Conservation (phyloP, 352 stramenopile genomes). For the Globisporangium middletonii region DNA sequence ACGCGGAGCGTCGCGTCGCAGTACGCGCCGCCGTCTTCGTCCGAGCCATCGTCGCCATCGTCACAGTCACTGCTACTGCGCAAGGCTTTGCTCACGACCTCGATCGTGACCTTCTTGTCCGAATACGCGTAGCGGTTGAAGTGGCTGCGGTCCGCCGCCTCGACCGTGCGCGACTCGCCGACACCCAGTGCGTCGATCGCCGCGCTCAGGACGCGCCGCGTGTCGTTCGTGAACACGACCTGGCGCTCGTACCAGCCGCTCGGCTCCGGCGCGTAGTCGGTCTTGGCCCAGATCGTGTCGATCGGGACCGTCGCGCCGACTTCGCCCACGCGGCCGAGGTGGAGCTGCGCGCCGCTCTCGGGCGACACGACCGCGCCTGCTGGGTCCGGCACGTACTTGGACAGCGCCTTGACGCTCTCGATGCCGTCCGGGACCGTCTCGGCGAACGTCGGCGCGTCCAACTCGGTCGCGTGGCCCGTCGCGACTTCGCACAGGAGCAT, state of each 20-base stretch:
- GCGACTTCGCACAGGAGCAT: conserved; percentile 71
- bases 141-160: conserved; percentile 27
- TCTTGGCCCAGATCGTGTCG: conserved; percentile 50
- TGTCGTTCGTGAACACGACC: conserved; percentile 26
- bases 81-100: conserved; percentile 31
- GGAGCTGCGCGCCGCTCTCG: conserved; percentile 38
- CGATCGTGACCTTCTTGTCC: conserved; percentile 29
- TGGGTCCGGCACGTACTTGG: conserved; percentile 44
- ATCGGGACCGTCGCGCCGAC: conserved; percentile 38
- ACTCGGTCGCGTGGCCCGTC: conserved; percentile 33
- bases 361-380: conserved; percentile 45
- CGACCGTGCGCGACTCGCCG: conserved; percentile 29
- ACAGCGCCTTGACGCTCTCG: conserved; percentile 54
- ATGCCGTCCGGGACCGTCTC: conserved; percentile 37
- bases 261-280: conserved; percentile 18
- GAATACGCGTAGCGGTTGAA: conserved; percentile 19
- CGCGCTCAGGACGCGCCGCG: conserved; percentile 31
- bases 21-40: conserved; percentile 12
- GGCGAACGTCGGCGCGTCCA: conserved; percentile 25
- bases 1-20: conserved; percentile 20
- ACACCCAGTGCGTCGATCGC: conserved; percentile 38
- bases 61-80: too few species aligned
- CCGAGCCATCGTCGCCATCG: not conserved
- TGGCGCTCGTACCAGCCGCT: conserved; percentile 36
- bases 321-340: conserved; percentile 41